Base-by-base conservation (phyloP, 1,284 basidiomycete genomes). In the Irpex sp. region DNA sequence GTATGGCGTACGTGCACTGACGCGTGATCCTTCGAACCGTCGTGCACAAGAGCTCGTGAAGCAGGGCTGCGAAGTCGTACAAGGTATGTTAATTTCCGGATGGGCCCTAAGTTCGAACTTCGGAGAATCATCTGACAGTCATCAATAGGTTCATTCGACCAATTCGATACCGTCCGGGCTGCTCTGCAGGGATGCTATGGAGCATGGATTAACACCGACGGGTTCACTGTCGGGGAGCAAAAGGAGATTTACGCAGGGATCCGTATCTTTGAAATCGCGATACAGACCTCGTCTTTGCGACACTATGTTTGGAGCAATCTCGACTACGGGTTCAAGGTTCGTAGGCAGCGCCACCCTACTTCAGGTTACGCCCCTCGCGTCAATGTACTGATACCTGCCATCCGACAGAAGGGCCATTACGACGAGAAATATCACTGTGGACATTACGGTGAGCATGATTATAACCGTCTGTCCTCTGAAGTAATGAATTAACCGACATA, bases 271-370 rank as follows among this genome's bases (percentile, higher is more conserved):
- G 80, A 83, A 65, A 67, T 76, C 19, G 79, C 81, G 4, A 77
- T 79, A 64, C 73, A 77, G 51, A 70, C 65, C 1, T 67, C 68
- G 8, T 67, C 74, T 36, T 67, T 81, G 52, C 69, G 72, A 19
- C 81, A 82, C 63, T 79, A 79, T 58, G 71, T 82, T 36, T 82
- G 77, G 78, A 80, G 78, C 65, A 77, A 71, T 59, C 70, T 82
- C 12, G 77, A 79, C 61, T 80, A 81, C 64, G 68, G 70, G 7
- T 72, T 71, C 59, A 81, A 80, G 75, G 80, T n/a, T n/a, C n/a
- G n/a, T n/a, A n/a, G n/a, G n/a, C n/a, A n/a, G n/a, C n/a, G n/a
- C n/a, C n/a, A n/a, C n/a, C n/a, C n/a, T n/a, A 33, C 28, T 33
- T 33, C 7, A 33, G 28, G 28, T 33, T 7, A 7, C 0, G 28